Percentiles rank a stretch among this genome's conserved stretches.
Conservation (phyloP, 1,284 basidiomycete genomes). For the Ceratobasidium sp. region DNA sequence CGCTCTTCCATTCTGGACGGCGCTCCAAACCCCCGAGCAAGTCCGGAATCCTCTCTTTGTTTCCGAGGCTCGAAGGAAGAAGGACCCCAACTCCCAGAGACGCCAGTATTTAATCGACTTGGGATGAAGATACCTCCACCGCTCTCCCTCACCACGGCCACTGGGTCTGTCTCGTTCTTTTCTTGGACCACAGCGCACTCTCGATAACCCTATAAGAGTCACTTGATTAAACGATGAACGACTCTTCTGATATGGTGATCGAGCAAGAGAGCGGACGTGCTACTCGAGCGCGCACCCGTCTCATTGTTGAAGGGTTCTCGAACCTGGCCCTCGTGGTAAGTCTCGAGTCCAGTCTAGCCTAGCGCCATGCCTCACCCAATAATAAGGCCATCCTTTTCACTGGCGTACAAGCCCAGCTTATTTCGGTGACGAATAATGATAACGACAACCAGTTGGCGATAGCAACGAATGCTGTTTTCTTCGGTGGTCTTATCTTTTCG, state of each 20-base stretch:
- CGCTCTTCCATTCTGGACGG: not conserved
- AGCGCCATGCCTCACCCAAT: not conserved
- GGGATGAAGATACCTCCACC: not conserved
- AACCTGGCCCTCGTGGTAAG: conserved; percentile 27
- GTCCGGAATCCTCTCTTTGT: not conserved
- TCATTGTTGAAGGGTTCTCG: conserved; percentile 29
- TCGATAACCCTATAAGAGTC: not conserved
- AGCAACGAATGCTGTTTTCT: conserved; percentile 30
- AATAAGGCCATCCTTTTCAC: conserved; percentile 23
- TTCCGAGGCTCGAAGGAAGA: not conserved
- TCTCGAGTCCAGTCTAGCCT: not conserved
- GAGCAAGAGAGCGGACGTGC: conserved; percentile 21
- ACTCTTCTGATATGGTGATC: not conserved
- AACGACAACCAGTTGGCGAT: not conserved
- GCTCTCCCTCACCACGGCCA: not conserved
- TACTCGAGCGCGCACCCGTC: conserved; percentile 24
- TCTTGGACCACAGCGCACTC: not conserved
- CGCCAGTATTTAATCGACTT: not conserved
- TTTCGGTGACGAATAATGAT: conserved; percentile 15
- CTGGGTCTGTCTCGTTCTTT: too few relatives aligned
- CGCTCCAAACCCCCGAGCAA: not conserved
- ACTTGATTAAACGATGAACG: not conserved
- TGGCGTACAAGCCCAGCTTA: conserved; percentile 34
- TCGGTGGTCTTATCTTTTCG: conserved; percentile 28
- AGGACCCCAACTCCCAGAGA: not conserved